phyloP scores from a whole-genome alignment of 2,329 filamentous ascomycete species.

The Fusarium palustre region DNA sequence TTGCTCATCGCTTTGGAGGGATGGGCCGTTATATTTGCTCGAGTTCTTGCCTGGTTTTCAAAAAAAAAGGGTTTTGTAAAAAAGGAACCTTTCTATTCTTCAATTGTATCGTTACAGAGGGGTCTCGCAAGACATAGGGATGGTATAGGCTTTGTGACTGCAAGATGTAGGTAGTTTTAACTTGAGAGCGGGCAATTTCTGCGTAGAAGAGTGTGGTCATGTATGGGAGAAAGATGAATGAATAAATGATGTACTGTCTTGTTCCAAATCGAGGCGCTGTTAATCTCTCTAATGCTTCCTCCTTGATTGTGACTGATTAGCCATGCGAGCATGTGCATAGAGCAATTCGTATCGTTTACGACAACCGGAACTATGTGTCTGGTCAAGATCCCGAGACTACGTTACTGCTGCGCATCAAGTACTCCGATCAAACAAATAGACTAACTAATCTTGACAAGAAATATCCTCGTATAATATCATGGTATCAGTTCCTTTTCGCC shows the following conservation, averaged over 20 bases:
- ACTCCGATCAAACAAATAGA: not conserved
- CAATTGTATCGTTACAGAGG: slow-evolving; percentile 12
- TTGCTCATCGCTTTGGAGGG: slow-evolving; percentile 25
- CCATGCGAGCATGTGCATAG: not conserved
- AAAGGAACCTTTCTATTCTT: slow-evolving; percentile 34
- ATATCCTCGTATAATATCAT: not conserved
- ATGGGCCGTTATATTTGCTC: slow-evolving; percentile 23
- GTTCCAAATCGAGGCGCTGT: slow-evolving; percentile 2
- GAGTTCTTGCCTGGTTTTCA: slow-evolving; percentile 38
- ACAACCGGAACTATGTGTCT: not conserved
- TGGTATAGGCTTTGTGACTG: slow-evolving; percentile 1
- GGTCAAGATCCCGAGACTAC: not conserved
- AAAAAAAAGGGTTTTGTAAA: slow-evolving; percentile 39
- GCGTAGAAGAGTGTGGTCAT: slow-evolving; percentile 22
- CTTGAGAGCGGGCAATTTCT: slow-evolving; percentile 21
- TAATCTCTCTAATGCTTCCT: not conserved
- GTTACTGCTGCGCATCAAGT: not conserved
- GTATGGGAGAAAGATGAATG: slow-evolving; percentile 41
- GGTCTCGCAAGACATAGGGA: slow-evolving; percentile 4
- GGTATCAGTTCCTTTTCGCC: slow-evolving; percentile 29
- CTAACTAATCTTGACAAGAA: not conserved
- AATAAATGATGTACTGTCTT: slow-evolving; percentile 47
- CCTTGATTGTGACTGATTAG: not conserved
- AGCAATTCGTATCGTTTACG: not conserved
- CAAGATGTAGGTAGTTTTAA: slow-evolving; percentile 25